Evolutionary conservation across 2,329 filamentous ascomycete species (phyloP), one percentile per base, ranked within the genome.

Genomic region (Claviceps monticola): DNA sequence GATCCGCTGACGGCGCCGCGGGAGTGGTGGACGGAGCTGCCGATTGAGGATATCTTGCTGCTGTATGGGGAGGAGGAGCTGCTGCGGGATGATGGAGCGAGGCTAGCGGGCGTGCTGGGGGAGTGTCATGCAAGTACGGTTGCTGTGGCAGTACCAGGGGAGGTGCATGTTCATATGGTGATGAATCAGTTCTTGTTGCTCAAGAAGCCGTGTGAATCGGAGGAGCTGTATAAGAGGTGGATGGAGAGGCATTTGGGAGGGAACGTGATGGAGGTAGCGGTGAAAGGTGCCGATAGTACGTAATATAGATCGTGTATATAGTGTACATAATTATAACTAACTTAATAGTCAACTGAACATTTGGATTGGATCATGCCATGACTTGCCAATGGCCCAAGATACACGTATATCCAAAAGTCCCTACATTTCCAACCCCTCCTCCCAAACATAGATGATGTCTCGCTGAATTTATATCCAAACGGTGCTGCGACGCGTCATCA

Each of bases 131-230:
- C 43, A 4, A 51, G 44, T 7, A n/a, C 17, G 2, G 29, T 23
- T 23, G 49, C 39, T 11, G 23, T n/a, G 1, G 38, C 37, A 13
- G n/a, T 38, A 4, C 42, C 48, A 5, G 38, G 44, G 2, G 52
- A 53, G 34, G 19, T 53, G 29, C 52, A 53, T 42, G 45, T 43
- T 36, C 49, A 51, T 8, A 53, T 53, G 52, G 16, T 53, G 11
- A 43, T 51, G 49, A 53, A 53, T 23, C 48, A 44, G 13, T 48
- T 53, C 21, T 41, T 53, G 44, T 21, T n/a, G 5, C n/a, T 51
- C 1, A 51, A 53, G 23, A 29, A 36, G 37, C 41, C 45, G 7
- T 51, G 49, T 34, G 49, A 45, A 16, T 51, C 52, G 3, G 52
- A 51, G 38, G 14, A 51, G 14, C 6, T 48, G 19, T 53, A 48